These are phyloP conservation scores for Trichoderma atroviride DNA, from an alignment of 2,329 filamentous ascomycete genomes.

Conservation along the genomic window DNA sequence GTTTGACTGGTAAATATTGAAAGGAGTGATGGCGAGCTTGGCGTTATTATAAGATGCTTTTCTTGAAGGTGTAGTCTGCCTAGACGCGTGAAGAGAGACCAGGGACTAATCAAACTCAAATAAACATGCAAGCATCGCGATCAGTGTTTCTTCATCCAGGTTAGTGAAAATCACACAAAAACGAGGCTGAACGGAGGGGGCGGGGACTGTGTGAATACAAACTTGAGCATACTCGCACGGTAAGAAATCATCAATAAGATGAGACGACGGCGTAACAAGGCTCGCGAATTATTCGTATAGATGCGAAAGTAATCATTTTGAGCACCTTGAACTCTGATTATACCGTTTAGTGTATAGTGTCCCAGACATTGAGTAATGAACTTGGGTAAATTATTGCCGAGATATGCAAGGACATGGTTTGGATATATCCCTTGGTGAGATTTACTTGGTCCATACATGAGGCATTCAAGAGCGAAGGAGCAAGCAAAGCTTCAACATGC, in stretches of 20 bases:
- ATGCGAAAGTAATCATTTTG: too few relatives aligned
- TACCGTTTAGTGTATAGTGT: too few relatives aligned
- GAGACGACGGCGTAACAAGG: neutral
- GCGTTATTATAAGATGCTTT: neutral
- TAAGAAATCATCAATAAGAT: neutral
- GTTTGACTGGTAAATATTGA: too few relatives aligned
- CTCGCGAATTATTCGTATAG: too few relatives aligned
- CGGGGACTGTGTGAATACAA: conserved; percentile 26
- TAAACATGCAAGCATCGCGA: neutral
- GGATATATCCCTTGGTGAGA: too few relatives aligned
- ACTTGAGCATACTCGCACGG: neutral
- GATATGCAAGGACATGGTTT: too few relatives aligned
- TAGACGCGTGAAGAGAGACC: neutral
- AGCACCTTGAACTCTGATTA: too few relatives aligned
- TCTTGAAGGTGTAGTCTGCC: neutral
- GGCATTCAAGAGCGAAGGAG: too few relatives aligned
- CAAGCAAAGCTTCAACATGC: too few relatives aligned
- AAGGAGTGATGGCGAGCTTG: neutral
- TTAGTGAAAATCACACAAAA: neutral
- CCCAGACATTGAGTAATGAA: too few relatives aligned
- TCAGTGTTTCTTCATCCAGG: neutral
- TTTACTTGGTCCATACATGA: too few relatives aligned
- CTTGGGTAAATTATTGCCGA: too few relatives aligned
- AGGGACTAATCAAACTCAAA: neutral
- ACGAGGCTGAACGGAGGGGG: conserved; percentile 23